Evolutionary conservation across 441 rosid species (phyloP).

Genomic region (Gossypium schwendimanii): DNA sequence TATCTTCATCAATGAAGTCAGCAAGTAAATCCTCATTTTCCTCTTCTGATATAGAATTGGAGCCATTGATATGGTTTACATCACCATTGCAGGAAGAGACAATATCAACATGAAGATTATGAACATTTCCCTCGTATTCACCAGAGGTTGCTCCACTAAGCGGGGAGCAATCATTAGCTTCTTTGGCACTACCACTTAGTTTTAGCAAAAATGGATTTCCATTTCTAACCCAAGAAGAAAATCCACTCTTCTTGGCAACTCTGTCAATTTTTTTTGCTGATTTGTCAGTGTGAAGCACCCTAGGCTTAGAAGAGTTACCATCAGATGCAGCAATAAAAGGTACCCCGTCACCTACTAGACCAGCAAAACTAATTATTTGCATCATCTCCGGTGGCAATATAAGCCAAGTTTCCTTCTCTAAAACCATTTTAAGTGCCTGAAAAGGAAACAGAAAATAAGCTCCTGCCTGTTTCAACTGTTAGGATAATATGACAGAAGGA

Average conservation of each 20-base stretch:
- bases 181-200: constrained; percentile 34
- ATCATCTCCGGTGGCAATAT: constrained; percentile 67
- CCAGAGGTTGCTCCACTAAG: constrained; percentile 39
- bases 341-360: constrained; percentile 94
- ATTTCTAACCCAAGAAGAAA: constrained; percentile 68
- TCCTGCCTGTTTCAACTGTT: neutral
- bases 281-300: constrained; percentile 41
- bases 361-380: constrained; percentile 74
- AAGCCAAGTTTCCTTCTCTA: constrained; percentile 93
- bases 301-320: constrained; percentile 37
- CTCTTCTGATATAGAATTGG: constrained; percentile 59
- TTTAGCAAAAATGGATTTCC: constrained; percentile 82
- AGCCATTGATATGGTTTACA: constrained; percentile 40
- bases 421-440: constrained; percentile 96
- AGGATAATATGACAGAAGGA: neutral
- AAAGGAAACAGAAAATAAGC: constrained; percentile 15
- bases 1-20: constrained; percentile 97
- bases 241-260: constrained; percentile 53
- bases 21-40: constrained; percentile 98
- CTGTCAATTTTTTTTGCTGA: constrained; percentile 30
- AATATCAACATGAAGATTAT: constrained; percentile 24
- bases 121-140: constrained; percentile 30
- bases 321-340: constrained; percentile 52
- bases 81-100: constrained; percentile 30
- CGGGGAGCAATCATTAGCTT: constrained; percentile 33